Evolutionary conservation across 352 stramenopile genomes (phyloP), one percentile per base, ranked within the genome.

Genomic region (Phytophthora melonis): DNA sequence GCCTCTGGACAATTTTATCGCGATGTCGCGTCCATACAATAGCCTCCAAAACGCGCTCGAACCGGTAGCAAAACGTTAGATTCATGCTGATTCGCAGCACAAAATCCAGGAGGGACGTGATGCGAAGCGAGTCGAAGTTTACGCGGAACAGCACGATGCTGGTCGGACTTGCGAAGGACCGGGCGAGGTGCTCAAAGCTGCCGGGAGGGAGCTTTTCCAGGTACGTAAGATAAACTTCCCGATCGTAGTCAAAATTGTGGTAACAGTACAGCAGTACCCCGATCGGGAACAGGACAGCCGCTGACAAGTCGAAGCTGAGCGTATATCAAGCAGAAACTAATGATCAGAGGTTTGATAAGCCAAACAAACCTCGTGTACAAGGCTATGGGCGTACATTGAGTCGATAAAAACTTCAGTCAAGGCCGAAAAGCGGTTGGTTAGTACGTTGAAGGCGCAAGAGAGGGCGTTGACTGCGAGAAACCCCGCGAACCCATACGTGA

Each of bases 41-140:
- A 3, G 59, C 18, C 9, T 72, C 50, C 7, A 81, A 19, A 5
- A 84, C 66, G 0, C 66, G 60, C n/a, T 76, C 39, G 19, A 83
- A 77, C 4, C 76, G 79, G 14, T 72, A 68, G n/a, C 69, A 82
- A 21, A 83, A 80, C 0, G 65, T 21, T 14, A 80, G 21, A 30
- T 77, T 86, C 64, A 69, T 73, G 27, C 66, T 62, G 10, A 83
- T 66, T 1, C 68, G 75, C 4, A 81, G 32, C 5, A 58, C 57
- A 23, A 83, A 69, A 16, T 76, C 63, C 2, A 65, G n/a, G 1
- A 66, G 11, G 19, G 75, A 75, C 23, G 10, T 54, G 34, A 83
- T 72, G 1, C 75, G 78, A 47, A 85, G 69, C 2, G 72, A 82
- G 32, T 83, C 72, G n/a, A 83, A 70, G 11, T 32, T 77, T 14